Percentiles rank a stretch among this genome's conserved stretches.
Evolutionary conservation across 139 green algal species (phyloP).

Genomic region (Picochlorum sp.): DNA sequence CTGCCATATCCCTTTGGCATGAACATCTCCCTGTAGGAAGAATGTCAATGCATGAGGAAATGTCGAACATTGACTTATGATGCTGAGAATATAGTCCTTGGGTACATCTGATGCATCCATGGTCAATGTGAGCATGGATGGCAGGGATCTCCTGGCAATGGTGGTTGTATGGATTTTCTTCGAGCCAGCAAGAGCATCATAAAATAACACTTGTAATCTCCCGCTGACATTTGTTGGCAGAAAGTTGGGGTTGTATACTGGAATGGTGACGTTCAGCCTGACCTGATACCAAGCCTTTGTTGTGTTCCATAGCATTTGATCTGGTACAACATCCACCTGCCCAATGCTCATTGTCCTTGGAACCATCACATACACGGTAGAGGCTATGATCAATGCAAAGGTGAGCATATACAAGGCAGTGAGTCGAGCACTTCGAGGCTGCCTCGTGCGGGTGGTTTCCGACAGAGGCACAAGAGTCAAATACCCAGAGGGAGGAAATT

Average conservation of each 20-base stretch:
- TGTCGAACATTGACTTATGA: constrained; percentile 58
- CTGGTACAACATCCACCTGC: constrained; percentile 48
- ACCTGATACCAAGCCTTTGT: constrained; percentile 59
- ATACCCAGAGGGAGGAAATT: constrained; percentile 34
- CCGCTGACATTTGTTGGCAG: constrained; percentile 40
- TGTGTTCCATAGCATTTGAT: constrained; percentile 62
- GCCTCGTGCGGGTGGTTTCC: constrained; percentile 15
- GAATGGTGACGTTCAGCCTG: constrained; percentile 49
- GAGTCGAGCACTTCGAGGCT: constrained; percentile 26
- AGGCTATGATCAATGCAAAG: constrained; percentile 36
- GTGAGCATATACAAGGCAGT: constrained; percentile 35
- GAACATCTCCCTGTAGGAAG: constrained; percentile 58
- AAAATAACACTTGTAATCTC: constrained; percentile 51
- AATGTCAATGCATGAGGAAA: constrained; percentile 68
- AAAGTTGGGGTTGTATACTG: constrained; percentile 77
- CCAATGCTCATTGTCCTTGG: constrained; percentile 54
- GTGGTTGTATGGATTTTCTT: constrained; percentile 10
- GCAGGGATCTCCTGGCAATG: constrained; percentile 17
- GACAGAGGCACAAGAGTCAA: constrained; percentile 60
- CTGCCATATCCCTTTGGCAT: constrained; percentile 29
- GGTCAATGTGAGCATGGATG: constrained; percentile 31
- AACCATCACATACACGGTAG: constrained; percentile 53
- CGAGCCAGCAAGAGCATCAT: constrained; percentile 47
- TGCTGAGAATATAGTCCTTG: constrained; percentile 50
- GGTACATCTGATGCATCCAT: constrained; percentile 58